These are phyloP conservation scores for Serendipita indica DNA, from an alignment of 768 basidiomycete genomes.

Conservation along the genomic window DNA sequence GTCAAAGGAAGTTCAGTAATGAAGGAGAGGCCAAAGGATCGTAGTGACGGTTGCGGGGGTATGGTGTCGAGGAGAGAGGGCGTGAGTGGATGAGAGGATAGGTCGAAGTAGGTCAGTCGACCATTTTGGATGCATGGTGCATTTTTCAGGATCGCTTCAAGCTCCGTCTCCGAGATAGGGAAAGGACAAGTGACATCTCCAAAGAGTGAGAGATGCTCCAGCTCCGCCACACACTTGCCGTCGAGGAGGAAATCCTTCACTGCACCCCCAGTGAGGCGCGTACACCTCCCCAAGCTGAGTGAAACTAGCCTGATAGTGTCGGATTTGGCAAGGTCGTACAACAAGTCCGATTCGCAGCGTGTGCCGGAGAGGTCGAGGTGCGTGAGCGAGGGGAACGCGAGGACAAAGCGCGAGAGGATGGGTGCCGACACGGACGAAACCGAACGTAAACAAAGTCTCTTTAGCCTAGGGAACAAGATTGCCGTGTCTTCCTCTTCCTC, in stretches of 20 bases:
- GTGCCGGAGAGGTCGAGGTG: constrained; percentile 88
- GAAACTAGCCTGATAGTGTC: constrained; percentile 54
- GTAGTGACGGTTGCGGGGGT: constrained; percentile 52
- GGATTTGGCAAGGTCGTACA: constrained; percentile 48
- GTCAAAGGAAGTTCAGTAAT: constrained; percentile 56
- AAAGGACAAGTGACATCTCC: constrained; percentile 75
- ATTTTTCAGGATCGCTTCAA: constrained; percentile 45
- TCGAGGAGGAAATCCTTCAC: constrained; percentile 58
- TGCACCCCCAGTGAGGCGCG: constrained; percentile 63
- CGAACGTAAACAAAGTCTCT: constrained; percentile 66
- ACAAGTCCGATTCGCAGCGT: constrained; percentile 60
- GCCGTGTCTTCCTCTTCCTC: constrained; percentile 33
- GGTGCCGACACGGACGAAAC: constrained; percentile 61
- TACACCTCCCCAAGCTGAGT: constrained; percentile 75
- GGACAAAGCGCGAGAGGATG: constrained; percentile 54
- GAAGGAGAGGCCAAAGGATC: constrained; percentile 82
- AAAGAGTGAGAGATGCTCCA: constrained; percentile 75
- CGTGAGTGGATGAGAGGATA: constrained; percentile 71
- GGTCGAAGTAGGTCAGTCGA: constrained; percentile 69
- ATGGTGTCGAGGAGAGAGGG: constrained; percentile 32
- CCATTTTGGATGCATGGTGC: constrained; percentile 74
- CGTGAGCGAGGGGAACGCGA: constrained; percentile 73
- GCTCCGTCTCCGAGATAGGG: constrained; percentile 49
- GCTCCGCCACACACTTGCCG: constrained; percentile 43
- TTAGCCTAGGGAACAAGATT: constrained; percentile 50